Percentiles rank a stretch among this genome's conserved stretches.
These are phyloP conservation scores for Melastoma candidum DNA, from an alignment of 441 rosid species.

Conservation along the genomic window DNA sequence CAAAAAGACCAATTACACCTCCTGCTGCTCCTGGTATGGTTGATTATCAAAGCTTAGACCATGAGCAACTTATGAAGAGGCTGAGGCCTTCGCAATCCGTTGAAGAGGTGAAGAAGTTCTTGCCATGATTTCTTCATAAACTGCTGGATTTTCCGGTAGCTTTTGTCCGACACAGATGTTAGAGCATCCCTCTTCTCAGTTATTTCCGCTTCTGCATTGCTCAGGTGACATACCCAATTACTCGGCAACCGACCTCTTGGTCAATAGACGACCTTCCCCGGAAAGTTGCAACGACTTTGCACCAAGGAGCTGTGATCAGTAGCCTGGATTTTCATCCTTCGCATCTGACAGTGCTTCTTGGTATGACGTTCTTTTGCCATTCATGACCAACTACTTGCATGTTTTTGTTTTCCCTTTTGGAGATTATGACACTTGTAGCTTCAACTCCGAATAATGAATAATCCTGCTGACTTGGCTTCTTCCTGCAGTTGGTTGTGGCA, in stretches of 20 bases:
- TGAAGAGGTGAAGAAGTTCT: conserved; percentile 49
- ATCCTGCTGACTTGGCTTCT: neutral
- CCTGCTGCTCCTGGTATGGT: conserved; percentile 51
- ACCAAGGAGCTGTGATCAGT: conserved; percentile 46
- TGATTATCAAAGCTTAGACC: conserved; percentile 74
- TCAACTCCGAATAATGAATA: neutral
- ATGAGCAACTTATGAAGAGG: conserved; percentile 69
- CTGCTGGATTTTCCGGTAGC: too few species aligned
- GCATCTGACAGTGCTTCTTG: conserved; percentile 48
- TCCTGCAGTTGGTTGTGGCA: conserved; percentile 39
- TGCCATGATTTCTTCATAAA: too few species aligned
- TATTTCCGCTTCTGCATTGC: too few species aligned
- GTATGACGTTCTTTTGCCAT: conserved; percentile 16
- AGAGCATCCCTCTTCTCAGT: too few species aligned
- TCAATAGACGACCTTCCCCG: conserved; percentile 45
- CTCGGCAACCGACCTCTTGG: too few species aligned
- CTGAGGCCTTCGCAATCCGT: conserved; percentile 57
- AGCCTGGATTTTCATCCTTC: conserved; percentile 71
- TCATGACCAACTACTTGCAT: neutral
- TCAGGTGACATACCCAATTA: too few species aligned
- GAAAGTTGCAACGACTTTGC: conserved; percentile 30
- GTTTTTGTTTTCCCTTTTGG: neutral
- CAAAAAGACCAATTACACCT: conserved; percentile 59
- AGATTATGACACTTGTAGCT: neutral
- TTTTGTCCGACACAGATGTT: too few species aligned